Conservation (phyloP, 345 rosid species). For the Populus nigra region DNA sequence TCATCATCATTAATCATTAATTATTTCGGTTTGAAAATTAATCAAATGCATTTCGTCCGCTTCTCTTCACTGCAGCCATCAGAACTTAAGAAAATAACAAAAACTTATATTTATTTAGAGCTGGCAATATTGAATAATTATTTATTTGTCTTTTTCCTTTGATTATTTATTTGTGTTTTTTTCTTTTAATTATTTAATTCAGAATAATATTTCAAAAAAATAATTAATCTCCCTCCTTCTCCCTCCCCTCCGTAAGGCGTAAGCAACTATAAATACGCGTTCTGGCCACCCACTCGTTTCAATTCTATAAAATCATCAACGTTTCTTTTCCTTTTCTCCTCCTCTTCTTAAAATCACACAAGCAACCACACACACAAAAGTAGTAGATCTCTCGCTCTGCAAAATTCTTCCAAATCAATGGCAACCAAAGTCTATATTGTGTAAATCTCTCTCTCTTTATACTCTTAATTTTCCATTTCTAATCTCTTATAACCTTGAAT, state of each 20-base stretch:
- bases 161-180: background rate
- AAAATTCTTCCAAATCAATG: slow-evolving; percentile 2
- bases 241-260: background rate
- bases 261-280: slow-evolving; percentile 46
- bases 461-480: background rate
- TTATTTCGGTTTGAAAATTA: slow-evolving; percentile 11
- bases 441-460: slow-evolving; percentile 9
- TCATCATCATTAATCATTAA: slow-evolving; percentile 34
- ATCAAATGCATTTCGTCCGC: background rate
- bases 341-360: background rate
- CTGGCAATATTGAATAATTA: background rate
- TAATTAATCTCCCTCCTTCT: background rate
- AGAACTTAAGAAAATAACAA: background rate
- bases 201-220: too few relatives aligned
- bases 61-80: background rate
- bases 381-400: background rate
- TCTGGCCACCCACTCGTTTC: slow-evolving; percentile 4
- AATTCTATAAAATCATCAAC: slow-evolving; percentile 20
- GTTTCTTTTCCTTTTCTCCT: background rate
- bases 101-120: background rate
- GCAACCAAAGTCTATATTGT: slow-evolving; percentile 21
- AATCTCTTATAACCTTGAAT: background rate
- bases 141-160: background rate
- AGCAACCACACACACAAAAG: background rate
- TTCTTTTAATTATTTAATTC: too few relatives aligned